Conservation (phyloP, 2,329 filamentous ascomycete species). For the Fusarium acutatum region DNA sequence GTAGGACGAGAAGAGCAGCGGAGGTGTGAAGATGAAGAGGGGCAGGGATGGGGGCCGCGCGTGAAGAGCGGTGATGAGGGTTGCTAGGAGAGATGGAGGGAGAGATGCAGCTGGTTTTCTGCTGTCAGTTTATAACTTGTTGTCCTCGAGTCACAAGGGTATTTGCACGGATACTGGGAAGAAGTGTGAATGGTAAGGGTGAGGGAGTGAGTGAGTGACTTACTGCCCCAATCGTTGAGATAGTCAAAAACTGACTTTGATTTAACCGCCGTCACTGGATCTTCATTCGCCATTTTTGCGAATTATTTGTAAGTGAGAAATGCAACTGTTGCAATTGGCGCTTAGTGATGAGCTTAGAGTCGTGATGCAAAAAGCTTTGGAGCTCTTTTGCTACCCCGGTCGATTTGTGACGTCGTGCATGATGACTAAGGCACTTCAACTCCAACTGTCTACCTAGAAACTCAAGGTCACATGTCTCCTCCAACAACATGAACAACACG, state of each 20-base stretch:
- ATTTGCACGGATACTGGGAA: not conserved
- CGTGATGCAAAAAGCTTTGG: constrained; percentile 33
- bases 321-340: constrained; percentile 21
- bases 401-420: constrained; percentile 29
- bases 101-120: constrained; percentile 59
- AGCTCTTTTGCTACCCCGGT: constrained; percentile 6
- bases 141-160: not conserved
- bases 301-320: constrained; percentile 1
- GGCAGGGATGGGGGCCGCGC: constrained; percentile 62
- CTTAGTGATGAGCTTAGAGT: not conserved
- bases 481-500: not conserved
- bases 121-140: constrained; percentile 6
- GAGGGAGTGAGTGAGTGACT: constrained; percentile 39
- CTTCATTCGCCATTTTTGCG: constrained; percentile 43
- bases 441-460: not conserved
- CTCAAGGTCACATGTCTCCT: constrained; percentile 4
- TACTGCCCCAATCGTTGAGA: constrained; percentile 61
- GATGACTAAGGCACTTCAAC: constrained; percentile 26
- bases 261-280: constrained; percentile 18
- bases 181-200: not conserved
- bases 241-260: constrained; percentile 46
- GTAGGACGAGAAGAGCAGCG: constrained; percentile 65
- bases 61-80: constrained; percentile 65
- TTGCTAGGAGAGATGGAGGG: constrained; percentile 63
- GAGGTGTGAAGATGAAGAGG: constrained; percentile 60